phyloP scores from a whole-genome alignment of 2,329 filamentous ascomycete species.

The Claviceps africana region DNA sequence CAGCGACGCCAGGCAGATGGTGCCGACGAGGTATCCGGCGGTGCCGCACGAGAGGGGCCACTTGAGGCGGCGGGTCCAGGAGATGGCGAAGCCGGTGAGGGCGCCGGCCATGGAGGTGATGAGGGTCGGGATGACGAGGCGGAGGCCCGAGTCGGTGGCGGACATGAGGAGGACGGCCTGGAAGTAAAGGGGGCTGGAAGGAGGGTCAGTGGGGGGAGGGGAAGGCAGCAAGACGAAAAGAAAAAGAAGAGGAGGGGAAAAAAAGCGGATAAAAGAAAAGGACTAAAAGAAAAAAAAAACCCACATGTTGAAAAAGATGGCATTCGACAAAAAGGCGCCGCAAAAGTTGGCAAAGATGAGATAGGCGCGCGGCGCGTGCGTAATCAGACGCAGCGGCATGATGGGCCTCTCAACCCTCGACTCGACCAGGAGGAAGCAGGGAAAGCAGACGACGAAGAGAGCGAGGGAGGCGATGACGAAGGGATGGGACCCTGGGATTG shows the following conservation, averaged over 20 bases:
- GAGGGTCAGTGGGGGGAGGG: not conserved
- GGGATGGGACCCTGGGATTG: conserved; percentile 38
- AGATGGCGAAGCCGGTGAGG: conserved; percentile 47
- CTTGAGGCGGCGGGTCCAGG: conserved; percentile 43
- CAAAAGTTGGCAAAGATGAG: conserved; percentile 43
- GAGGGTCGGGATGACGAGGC: conserved; percentile 50
- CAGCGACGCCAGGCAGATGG: conserved; percentile 34
- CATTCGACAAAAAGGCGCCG: conserved; percentile 36
- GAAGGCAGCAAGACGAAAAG: too few species aligned
- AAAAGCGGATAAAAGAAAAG: too few species aligned
- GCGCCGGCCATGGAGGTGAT: conserved; percentile 41
- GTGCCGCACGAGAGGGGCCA: conserved; percentile 42
- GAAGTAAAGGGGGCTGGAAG: conserved; percentile 57
- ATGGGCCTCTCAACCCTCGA: conserved; percentile 37
- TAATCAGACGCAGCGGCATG: conserved; percentile 43
- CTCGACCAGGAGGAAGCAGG: conserved; percentile 39
- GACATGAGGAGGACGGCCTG: conserved; percentile 58
- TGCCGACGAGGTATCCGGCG: conserved; percentile 33
- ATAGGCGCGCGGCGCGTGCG: conserved; percentile 36
- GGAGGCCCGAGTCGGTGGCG: conserved; percentile 58
- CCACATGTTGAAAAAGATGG: conserved; percentile 46
- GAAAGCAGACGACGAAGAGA: conserved; percentile 33
- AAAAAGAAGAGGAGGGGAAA: too few species aligned
- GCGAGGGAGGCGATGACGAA: conserved; percentile 38
- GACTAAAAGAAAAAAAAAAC: conserved; percentile 10